Conservation (phyloP, 2,329 filamentous ascomycete species). For the Epicoccum sorghinum region DNA sequence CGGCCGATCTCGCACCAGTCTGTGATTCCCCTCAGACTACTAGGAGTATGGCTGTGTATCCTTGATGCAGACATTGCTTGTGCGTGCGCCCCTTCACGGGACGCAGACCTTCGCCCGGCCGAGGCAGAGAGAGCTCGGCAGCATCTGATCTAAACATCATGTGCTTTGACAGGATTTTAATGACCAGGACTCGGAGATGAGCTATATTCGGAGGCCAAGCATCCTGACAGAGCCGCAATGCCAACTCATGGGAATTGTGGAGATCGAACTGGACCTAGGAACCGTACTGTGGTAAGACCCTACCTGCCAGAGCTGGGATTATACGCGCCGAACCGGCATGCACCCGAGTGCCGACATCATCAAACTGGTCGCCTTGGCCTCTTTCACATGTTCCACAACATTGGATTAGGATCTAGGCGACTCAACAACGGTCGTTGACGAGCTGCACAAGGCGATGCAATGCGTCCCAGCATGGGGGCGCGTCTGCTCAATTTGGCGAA, state of each 20-base stretch:
- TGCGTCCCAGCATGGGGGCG: conserved; percentile 2
- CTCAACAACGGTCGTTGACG: conserved; percentile 12
- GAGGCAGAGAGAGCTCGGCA: conserved; percentile 10
- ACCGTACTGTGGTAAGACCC: too few relatives aligned
- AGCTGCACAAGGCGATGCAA: conserved; percentile 10
- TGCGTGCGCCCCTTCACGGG: neutral
- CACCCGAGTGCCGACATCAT: conserved; percentile 12
- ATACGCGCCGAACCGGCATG: conserved; percentile 2
- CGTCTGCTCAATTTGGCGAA: conserved; percentile 6
- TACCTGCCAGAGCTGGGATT: neutral
- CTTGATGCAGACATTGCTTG: conserved; percentile 12
- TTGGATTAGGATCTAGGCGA: conserved; percentile 2
- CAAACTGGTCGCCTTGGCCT: conserved; percentile 2
- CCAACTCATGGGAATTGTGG: conserved; percentile 1
- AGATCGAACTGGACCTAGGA: neutral
- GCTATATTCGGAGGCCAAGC: conserved; percentile 17
- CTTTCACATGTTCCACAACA: conserved; percentile 14
- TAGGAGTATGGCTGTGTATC: neutral
- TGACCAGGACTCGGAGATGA: conserved; percentile 1
- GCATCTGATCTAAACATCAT: conserved; percentile 12
- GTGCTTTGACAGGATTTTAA: neutral
- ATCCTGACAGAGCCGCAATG: conserved; percentile 14
- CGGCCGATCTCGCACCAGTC: neutral
- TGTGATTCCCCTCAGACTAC: neutral
- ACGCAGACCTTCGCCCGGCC: conserved; percentile 1